Evolutionary conservation across 768 basidiomycete genomes (phyloP).

Genomic region (Rhizopogon rudus): DNA sequence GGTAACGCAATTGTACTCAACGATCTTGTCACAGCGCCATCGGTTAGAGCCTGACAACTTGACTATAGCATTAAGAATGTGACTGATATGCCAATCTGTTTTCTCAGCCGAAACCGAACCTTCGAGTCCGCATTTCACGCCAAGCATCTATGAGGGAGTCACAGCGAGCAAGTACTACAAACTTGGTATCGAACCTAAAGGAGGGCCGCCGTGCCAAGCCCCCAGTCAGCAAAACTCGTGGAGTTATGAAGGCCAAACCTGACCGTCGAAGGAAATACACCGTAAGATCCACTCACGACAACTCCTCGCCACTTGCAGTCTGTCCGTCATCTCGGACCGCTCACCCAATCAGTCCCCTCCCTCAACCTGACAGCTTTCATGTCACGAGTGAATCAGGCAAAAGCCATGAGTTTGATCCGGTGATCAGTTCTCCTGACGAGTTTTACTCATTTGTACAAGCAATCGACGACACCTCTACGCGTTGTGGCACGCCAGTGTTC

Average conservation of each 20-base stretch:
- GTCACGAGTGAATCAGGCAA: slow-evolving; percentile 5
- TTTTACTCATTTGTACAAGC: slow-evolving; percentile 21
- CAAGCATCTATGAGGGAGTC: slow-evolving; percentile 18
- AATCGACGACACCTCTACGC: slow-evolving; percentile 24
- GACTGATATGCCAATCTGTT: slow-evolving; percentile 5
- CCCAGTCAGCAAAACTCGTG: slow-evolving; percentile 16
- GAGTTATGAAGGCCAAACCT: slow-evolving; percentile 25
- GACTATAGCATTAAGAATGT: slow-evolving; percentile 5
- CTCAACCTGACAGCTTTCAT: slow-evolving; percentile 2
- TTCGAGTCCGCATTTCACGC: slow-evolving; percentile 26
- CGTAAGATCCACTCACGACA: slow-evolving; percentile 3
- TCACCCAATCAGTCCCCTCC: slow-evolving; percentile 24
- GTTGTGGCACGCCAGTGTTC: slow-evolving; percentile 19
- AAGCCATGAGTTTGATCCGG: slow-evolving; percentile 10
- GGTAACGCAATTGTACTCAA: slow-evolving; percentile 37
- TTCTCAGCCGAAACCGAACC: slow-evolving; percentile 27
- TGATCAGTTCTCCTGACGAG: slow-evolving; percentile 18
- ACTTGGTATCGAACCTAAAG: not conserved
- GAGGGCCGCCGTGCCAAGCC: not conserved
- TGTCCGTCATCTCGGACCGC: slow-evolving; percentile 10
- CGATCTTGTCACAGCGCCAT: slow-evolving; percentile 15
- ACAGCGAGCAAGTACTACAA: not conserved
- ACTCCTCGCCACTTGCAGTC: slow-evolving; percentile 2
- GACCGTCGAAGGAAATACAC: slow-evolving; percentile 22
- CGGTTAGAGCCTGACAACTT: slow-evolving; percentile 8